phyloP scores from a whole-genome alignment of 306 rosid genomes.

The Acmispon strigosus region DNA sequence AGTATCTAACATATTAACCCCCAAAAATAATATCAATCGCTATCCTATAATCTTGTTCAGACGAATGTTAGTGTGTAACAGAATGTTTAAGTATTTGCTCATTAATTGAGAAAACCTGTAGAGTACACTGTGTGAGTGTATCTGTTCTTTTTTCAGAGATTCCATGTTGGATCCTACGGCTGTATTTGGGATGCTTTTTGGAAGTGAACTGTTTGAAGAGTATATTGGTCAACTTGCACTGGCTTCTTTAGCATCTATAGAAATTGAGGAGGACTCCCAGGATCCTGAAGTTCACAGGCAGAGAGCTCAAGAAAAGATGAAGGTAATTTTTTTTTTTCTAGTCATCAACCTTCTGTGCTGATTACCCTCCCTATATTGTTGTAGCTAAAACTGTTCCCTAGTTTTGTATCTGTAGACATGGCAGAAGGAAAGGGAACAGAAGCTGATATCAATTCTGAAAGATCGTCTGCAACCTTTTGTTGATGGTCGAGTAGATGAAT shows the following conservation, averaged over 20 bases:
- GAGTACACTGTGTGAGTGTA: neutral
- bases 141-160: constrained; percentile 43
- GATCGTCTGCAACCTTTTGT: constrained; percentile 70
- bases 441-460: constrained; percentile 50
- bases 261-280: constrained; percentile 42
- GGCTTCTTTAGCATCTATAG: constrained; percentile 63
- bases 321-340: constrained; percentile 32
- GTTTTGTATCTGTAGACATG: constrained; percentile 35
- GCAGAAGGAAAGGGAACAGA: constrained; percentile 81
- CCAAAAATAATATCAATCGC: neutral
- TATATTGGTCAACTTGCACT: constrained; percentile 83
- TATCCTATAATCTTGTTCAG: too few relatives aligned
- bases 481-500: constrained; percentile 58
- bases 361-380: neutral
- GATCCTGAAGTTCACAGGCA: constrained; percentile 55
- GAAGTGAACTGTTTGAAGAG: constrained; percentile 85
- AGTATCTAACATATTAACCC: neutral
- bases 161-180: constrained; percentile 82
- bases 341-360: neutral
- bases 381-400: constrained; percentile 18
- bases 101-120: neutral
- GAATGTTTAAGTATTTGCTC: neutral
- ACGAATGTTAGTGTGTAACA: neutral
- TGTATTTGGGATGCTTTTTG: constrained; percentile 97
- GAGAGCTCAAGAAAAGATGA: constrained; percentile 61